phyloP scores from a whole-genome alignment of 441 rosid species.

The Iberis amara region DNA sequence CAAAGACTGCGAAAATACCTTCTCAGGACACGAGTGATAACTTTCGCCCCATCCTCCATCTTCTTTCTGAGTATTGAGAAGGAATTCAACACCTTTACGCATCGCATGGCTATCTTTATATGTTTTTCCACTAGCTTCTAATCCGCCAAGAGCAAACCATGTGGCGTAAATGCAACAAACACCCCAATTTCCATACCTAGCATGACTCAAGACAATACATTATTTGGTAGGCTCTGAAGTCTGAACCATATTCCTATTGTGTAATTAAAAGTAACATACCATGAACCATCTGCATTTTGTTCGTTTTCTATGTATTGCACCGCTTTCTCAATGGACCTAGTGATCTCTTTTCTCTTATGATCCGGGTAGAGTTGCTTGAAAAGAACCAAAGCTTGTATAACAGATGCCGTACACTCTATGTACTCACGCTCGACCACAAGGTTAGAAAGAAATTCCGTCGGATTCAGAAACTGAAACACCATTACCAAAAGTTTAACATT shows the following conservation, averaged over 20 bases:
- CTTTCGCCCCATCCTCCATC: constrained; percentile 60
- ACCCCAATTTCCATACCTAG: constrained; percentile 36
- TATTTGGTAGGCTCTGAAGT: not conserved
- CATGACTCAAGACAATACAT: not conserved
- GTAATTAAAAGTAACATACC: constrained; percentile 24
- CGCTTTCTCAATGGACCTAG: constrained; percentile 28
- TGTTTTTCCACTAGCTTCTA: constrained; percentile 31
- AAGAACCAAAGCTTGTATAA: constrained; percentile 28
- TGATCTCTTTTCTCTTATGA: constrained; percentile 28
- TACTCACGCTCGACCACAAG: constrained; percentile 32
- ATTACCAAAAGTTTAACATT: not conserved
- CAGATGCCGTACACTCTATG: constrained; percentile 36
- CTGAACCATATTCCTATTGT: not conserved
- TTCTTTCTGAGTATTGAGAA: constrained; percentile 31
- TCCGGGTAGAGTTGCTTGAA: constrained; percentile 30
- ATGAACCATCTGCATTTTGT: constrained; percentile 37
- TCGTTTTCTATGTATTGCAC: constrained; percentile 29
- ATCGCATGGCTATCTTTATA: constrained; percentile 10
- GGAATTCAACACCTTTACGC: constrained; percentile 27
- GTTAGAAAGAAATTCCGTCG: constrained; percentile 33
- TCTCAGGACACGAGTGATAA: constrained; percentile 36
- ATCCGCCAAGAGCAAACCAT: constrained; percentile 31
- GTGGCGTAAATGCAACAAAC: constrained; percentile 30
- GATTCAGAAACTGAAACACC: constrained; percentile 29
- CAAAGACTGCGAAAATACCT: constrained; percentile 27